Evolutionary conservation across 176 grass and related monocot genomes (phyloP).

Genomic region (Oryza meridionalis): DNA sequence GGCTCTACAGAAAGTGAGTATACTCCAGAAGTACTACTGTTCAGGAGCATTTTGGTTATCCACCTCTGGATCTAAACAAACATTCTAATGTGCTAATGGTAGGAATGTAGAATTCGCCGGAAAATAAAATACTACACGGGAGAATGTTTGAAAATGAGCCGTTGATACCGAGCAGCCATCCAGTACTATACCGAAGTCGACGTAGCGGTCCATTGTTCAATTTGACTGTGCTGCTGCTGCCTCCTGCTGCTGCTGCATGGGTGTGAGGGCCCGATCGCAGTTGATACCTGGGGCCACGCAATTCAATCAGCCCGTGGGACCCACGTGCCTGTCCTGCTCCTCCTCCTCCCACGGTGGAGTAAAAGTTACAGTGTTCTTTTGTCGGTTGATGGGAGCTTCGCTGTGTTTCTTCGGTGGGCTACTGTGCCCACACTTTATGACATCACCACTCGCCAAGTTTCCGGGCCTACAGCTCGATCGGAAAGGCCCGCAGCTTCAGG

Average conservation of each 20-base stretch:
- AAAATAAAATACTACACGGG: background rate
- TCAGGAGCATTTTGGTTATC: background rate
- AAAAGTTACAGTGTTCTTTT: constrained; percentile 1
- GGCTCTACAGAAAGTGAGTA: too few relatives aligned
- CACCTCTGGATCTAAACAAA: background rate
- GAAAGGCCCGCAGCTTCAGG: background rate
- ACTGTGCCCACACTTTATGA: background rate
- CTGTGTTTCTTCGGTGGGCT: background rate
- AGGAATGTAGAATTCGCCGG: background rate
- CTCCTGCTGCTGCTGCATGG: background rate
- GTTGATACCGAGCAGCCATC: constrained; percentile 11
- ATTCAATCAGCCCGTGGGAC: background rate
- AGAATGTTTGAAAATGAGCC: constrained; percentile 48
- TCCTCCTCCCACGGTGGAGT: background rate
- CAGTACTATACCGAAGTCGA: background rate
- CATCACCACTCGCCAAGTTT: background rate
- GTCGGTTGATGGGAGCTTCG: constrained; percentile 6
- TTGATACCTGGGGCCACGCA: background rate
- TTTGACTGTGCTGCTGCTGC: background rate
- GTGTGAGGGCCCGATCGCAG: background rate
- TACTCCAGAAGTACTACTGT: too few relatives aligned
- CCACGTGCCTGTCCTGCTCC: background rate
- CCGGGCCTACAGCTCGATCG: background rate
- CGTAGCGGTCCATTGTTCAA: background rate
- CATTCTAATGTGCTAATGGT: background rate